Evolutionary conservation across 2,329 filamentous ascomycete genomes (phyloP).

Genomic region (Botrytis tulipae): DNA sequence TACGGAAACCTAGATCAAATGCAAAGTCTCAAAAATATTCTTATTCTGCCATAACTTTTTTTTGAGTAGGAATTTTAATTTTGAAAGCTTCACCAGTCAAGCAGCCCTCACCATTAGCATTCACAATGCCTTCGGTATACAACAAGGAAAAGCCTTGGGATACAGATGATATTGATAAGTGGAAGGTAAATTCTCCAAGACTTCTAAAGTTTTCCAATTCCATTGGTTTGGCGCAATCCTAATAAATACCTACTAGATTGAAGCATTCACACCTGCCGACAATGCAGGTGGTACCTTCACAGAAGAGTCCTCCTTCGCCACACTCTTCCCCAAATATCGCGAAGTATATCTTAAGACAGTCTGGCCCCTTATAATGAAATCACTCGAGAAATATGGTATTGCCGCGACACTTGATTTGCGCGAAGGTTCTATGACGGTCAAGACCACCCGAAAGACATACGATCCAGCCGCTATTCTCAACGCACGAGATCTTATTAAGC

Average conservation of each 20-base stretch:
- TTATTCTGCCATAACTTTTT: slow-evolving; percentile 23
- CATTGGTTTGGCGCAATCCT: slow-evolving; percentile 2
- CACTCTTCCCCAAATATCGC: slow-evolving; percentile 92
- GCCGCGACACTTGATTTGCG: slow-evolving; percentile 91
- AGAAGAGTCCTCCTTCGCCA: slow-evolving; percentile 88
- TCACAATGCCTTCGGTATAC: slow-evolving; percentile 79
- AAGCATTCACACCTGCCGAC: slow-evolving; percentile 80
- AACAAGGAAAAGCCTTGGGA: slow-evolving; percentile 93
- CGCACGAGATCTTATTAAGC: slow-evolving; percentile 88
- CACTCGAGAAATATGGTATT: slow-evolving; percentile 83
- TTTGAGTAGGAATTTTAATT: slow-evolving; percentile 15
- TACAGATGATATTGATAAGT: slow-evolving; percentile 95
- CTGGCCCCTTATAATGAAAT: slow-evolving; percentile 87
- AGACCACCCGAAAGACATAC: slow-evolving; percentile 86
- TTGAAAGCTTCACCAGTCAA: slow-evolving; percentile 16
- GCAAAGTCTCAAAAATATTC: slow-evolving; percentile 18
- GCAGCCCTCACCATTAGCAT: slow-evolving; percentile 25
- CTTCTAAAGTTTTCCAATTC: not conserved
- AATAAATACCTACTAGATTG: slow-evolving; percentile 52
- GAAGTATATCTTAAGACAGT: slow-evolving; percentile 90
- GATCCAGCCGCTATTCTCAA: slow-evolving; percentile 93
- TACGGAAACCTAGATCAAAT: slow-evolving; percentile 12
- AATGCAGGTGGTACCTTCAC: slow-evolving; percentile 82
- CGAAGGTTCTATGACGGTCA: slow-evolving; percentile 94
- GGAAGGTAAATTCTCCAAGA: slow-evolving; percentile 60